These are phyloP conservation scores for Monilinia aucupariae DNA, from an alignment of 2,329 filamentous ascomycete species.

Conservation along the genomic window DNA sequence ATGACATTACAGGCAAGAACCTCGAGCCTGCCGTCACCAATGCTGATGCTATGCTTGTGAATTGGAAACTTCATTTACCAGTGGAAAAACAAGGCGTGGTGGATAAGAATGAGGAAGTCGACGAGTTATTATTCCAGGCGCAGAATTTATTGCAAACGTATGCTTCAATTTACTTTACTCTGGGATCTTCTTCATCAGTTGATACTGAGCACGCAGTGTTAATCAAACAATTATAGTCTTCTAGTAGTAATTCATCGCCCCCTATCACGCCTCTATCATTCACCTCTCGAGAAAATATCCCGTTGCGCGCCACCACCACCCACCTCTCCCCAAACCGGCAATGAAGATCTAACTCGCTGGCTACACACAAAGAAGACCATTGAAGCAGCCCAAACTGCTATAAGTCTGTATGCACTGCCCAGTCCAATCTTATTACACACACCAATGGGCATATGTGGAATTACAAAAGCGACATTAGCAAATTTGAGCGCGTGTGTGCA, in stretches of 20 bases:
- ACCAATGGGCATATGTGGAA: slow-evolving; percentile 51
- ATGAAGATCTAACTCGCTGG: slow-evolving; percentile 22
- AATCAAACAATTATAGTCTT: slow-evolving; percentile 15
- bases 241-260: slow-evolving; percentile 29
- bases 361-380: slow-evolving; percentile 56
- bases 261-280: slow-evolving; percentile 27
- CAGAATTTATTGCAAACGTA: slow-evolving; percentile 37
- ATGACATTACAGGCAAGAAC: slow-evolving; percentile 28
- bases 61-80: slow-evolving; percentile 39
- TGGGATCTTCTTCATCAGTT: not conserved
- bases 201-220: not conserved
- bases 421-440: slow-evolving; percentile 50
- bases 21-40: slow-evolving; percentile 32
- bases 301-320: slow-evolving; percentile 23
- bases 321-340: slow-evolving; percentile 1
- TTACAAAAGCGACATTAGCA: slow-evolving; percentile 52
- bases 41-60: slow-evolving; percentile 38
- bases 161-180: slow-evolving; percentile 19
- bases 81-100: slow-evolving; percentile 39
- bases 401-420: slow-evolving; percentile 50
- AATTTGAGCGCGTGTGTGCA: slow-evolving; percentile 55
- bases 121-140: slow-evolving; percentile 39
- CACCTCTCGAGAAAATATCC: slow-evolving; percentile 23
- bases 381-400: slow-evolving; percentile 52
- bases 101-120: slow-evolving; percentile 36